Evolutionary conservation across 371 early-diverging fungal genomes (phyloP).

Genomic region (Circinella umbellata): DNA sequence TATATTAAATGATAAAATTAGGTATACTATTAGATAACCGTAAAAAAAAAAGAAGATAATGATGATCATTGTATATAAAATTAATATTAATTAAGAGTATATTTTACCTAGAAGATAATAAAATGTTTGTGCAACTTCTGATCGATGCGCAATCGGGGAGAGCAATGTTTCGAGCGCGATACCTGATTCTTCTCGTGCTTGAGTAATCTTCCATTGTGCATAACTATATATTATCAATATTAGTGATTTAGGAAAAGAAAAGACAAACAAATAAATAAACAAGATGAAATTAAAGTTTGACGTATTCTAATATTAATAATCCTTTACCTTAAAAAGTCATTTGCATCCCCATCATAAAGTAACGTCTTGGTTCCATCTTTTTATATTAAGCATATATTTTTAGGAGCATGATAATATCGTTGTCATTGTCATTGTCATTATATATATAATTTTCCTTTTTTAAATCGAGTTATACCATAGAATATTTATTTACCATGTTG

Average conservation of each 20-base stretch:
- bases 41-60: background rate
- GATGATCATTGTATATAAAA: background rate
- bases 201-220: background rate
- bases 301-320: background rate
- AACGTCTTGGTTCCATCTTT: background rate
- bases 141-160: slow-evolving; percentile 9
- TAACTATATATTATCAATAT: background rate
- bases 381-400: too few species aligned
- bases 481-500: too few species aligned
- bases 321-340: slow-evolving; percentile 7
- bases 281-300: background rate
- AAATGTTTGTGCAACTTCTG: slow-evolving; percentile 6
- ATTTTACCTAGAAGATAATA: background rate
- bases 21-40: background rate
- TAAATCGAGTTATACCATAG: too few species aligned
- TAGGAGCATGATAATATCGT: too few species aligned
- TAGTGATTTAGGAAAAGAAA: too few species aligned
- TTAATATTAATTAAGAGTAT: too few species aligned
- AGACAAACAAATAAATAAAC: too few species aligned
- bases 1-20: background rate
- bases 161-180: slow-evolving; percentile 3
- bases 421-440: too few species aligned
- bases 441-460: too few species aligned
- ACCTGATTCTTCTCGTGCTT: background rate
- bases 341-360: background rate